Evolutionary conservation across 768 basidiomycete genomes (phyloP).

Genomic region (Guyanaporus albipodus): DNA sequence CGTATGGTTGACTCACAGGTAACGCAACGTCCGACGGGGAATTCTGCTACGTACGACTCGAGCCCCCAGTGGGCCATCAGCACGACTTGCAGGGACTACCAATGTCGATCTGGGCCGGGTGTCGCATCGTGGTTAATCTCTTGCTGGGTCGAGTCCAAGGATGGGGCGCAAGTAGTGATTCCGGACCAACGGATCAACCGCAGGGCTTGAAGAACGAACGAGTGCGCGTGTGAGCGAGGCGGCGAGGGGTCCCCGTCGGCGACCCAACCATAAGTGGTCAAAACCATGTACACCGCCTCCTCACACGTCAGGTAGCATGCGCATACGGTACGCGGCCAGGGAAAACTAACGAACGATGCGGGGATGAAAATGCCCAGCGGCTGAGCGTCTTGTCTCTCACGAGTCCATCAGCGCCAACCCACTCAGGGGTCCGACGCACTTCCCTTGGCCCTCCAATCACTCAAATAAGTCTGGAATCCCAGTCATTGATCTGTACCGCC

Average conservation of each 20-base stretch:
- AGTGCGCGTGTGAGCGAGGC: conserved; percentile 28
- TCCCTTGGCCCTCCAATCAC: conserved; percentile 23
- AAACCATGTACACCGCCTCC: conserved; percentile 5
- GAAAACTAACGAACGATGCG: conserved; percentile 1
- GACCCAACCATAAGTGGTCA: conserved; percentile 10
- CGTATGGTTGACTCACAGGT: too few relatives aligned
- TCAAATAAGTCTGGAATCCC: conserved; percentile 30
- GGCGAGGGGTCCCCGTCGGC: neutral
- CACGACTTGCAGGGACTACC: conserved; percentile 11
- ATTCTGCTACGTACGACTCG: conserved; percentile 5
- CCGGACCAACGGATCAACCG: conserved; percentile 8
- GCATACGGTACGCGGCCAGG: conserved; percentile 3
- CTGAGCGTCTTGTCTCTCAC: conserved; percentile 25
- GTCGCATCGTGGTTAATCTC: conserved; percentile 29
- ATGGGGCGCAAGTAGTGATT: conserved; percentile 9
- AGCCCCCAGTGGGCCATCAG: conserved; percentile 1
- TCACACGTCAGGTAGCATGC: conserved; percentile 9
- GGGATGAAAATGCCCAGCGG: neutral
- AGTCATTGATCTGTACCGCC: conserved; percentile 31
- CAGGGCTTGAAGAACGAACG: neutral
- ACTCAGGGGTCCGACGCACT: conserved; percentile 30
- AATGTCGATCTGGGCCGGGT: conserved; percentile 16
- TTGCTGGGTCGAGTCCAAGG: neutral
- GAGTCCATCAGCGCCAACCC: conserved; percentile 25
- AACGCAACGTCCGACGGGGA: conserved; percentile 6